A percentile compares a stretch with the other conserved stretches of the same genome.
Evolutionary conservation across 352 stramenopile species (phyloP).

Genomic region (Pilasporangium apinafurcum): DNA sequence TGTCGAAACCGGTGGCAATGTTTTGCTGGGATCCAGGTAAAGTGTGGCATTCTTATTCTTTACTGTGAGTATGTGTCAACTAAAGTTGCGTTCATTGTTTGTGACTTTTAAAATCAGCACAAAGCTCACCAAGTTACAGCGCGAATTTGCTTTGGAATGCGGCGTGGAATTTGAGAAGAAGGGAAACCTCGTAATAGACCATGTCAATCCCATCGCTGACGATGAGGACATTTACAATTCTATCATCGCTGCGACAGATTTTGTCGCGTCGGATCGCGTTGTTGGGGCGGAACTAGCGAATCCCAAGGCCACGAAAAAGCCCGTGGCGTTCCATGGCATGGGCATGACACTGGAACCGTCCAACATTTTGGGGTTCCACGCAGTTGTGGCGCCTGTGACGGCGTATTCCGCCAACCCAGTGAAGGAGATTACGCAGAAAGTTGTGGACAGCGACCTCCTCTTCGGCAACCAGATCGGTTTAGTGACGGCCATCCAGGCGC

Average conservation of each 20-base stretch:
- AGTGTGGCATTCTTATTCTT: background rate
- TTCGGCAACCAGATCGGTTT: constrained; percentile 76
- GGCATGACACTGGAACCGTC: constrained; percentile 75
- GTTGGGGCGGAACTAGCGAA: constrained; percentile 39
- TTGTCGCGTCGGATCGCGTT: constrained; percentile 59
- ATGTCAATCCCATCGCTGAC: constrained; percentile 62
- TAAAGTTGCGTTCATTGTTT: background rate
- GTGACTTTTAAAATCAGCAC: constrained; percentile 18
- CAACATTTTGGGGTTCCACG: constrained; percentile 81
- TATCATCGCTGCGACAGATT: constrained; percentile 58
- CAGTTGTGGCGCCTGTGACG: constrained; percentile 65
- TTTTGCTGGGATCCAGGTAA: constrained; percentile 61
- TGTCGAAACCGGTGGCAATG: constrained; percentile 81
- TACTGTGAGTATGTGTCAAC: background rate
- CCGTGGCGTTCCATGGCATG: constrained; percentile 73
- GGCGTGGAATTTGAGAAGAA: constrained; percentile 88
- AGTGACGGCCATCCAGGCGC: constrained; percentile 80
- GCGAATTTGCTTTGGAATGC: constrained; percentile 82
- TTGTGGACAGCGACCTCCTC: constrained; percentile 53
- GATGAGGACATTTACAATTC: constrained; percentile 72
- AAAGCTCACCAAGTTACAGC: constrained; percentile 75
- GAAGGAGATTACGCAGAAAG: constrained; percentile 60
- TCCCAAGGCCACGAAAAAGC: constrained; percentile 35
- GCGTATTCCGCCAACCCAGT: constrained; percentile 80
- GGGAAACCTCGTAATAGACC: constrained; percentile 82